These are phyloP conservation scores for Cryptococcus hybrid DNA, from an alignment of 1,284 basidiomycete genomes.

Conservation along the genomic window DNA sequence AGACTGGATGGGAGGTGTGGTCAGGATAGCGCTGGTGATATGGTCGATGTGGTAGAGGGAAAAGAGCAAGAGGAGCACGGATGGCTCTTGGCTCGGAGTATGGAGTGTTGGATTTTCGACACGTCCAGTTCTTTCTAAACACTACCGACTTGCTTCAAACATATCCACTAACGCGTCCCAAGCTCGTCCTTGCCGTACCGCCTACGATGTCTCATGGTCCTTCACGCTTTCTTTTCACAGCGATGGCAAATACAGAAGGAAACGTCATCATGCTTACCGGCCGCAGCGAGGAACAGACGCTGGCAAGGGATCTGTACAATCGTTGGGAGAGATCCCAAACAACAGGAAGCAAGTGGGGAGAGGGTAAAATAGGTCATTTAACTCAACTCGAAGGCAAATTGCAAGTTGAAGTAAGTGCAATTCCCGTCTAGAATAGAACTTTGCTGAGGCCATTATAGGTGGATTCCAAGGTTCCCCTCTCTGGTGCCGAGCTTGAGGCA, in stretches of 20 bases:
- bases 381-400: slow-evolving; percentile 71
- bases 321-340: slow-evolving; percentile 80
- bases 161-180: slow-evolving; percentile 81
- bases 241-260: slow-evolving; percentile 74
- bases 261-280: slow-evolving; percentile 83
- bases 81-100: slow-evolving; percentile 33
- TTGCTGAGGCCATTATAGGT: slow-evolving; percentile 56
- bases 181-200: slow-evolving; percentile 90
- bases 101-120: slow-evolving; percentile 55
- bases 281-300: slow-evolving; percentile 72
- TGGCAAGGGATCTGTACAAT: slow-evolving; percentile 76
- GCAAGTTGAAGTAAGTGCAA: slow-evolving; percentile 60
- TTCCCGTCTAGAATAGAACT: background rate
- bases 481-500: slow-evolving; percentile 80
- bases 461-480: slow-evolving; percentile 80
- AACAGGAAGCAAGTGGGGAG: slow-evolving; percentile 67
- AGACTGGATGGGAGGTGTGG: slow-evolving; percentile 96
- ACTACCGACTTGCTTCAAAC: slow-evolving; percentile 75
- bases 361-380: slow-evolving; percentile 80
- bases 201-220: slow-evolving; percentile 90
- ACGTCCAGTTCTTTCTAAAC: slow-evolving; percentile 84
- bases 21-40: slow-evolving; percentile 80
- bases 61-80: slow-evolving; percentile 51
- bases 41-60: slow-evolving; percentile 62
- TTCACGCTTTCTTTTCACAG: slow-evolving; percentile 77